Conservation (phyloP, 208 protist genomes). For the Endotrypanum monterogeii region DNA sequence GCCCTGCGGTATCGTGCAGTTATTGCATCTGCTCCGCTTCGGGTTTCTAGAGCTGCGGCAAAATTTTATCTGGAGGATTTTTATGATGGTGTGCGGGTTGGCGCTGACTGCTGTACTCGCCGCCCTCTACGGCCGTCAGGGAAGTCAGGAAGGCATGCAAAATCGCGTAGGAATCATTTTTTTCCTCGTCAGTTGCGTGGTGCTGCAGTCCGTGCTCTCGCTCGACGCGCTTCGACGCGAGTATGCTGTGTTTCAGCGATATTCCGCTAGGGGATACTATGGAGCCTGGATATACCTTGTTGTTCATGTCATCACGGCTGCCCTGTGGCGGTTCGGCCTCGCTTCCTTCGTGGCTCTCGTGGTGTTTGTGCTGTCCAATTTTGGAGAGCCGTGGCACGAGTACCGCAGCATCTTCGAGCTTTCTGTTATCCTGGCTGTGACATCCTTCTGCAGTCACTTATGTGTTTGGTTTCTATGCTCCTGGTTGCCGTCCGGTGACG, state of each 20-base stretch:
- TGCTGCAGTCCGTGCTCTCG: conserved; percentile 59
- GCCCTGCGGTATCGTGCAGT: conserved; percentile 36
- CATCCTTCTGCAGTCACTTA: conserved; percentile 55
- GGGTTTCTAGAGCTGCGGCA: conserved; percentile 45
- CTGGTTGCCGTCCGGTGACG: conserved; percentile 30
- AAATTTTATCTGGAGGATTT: conserved; percentile 27
- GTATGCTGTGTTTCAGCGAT: conserved; percentile 53
- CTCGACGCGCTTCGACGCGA: conserved; percentile 46
- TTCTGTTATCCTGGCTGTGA: conserved; percentile 49
- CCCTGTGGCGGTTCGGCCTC: conserved; percentile 43
- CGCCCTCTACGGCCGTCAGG: conserved; percentile 59
- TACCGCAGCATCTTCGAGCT: conserved; percentile 58
- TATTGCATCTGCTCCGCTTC: conserved; percentile 59
- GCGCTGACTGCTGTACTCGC: conserved; percentile 39
- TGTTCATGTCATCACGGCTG: conserved; percentile 37
- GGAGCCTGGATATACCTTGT: conserved; percentile 44
- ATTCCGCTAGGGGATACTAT: conserved; percentile 63
- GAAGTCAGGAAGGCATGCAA: conserved; percentile 55
- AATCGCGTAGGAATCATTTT: conserved; percentile 75
- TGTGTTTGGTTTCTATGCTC: conserved; percentile 51
- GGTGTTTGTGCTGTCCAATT: conserved; percentile 46
- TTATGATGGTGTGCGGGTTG: conserved; percentile 29
- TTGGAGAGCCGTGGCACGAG: conserved; percentile 53
- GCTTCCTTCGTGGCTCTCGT: conserved; percentile 42
- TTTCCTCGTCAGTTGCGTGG: conserved; percentile 58